Conservation (phyloP, 306 rosid species). For the Hippophae gyantsensis region DNA sequence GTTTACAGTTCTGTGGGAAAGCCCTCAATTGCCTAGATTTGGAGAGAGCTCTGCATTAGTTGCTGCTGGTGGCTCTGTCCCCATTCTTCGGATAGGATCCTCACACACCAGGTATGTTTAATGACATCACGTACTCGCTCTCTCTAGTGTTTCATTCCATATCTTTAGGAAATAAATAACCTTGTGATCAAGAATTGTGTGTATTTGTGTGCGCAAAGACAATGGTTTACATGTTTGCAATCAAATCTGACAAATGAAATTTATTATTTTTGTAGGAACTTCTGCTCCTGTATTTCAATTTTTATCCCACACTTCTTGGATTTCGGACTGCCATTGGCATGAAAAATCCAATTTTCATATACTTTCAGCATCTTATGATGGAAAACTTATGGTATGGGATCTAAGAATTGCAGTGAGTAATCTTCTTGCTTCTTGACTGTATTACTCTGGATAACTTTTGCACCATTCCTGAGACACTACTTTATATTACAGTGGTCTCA, state of each 20-base stretch:
- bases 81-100: slow-evolving; percentile 88
- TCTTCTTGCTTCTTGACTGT: not conserved
- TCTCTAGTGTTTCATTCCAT: not conserved
- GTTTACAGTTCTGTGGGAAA: slow-evolving; percentile 58
- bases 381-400: slow-evolving; percentile 92
- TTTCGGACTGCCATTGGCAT: slow-evolving; percentile 82
- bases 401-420: slow-evolving; percentile 71
- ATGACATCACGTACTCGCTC: not conserved
- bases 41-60: slow-evolving; percentile 76
- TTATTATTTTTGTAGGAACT: slow-evolving; percentile 42
- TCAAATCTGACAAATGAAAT: slow-evolving; percentile 3
- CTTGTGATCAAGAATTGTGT: not conserved
- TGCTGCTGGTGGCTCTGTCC: slow-evolving; percentile 83
- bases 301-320: slow-evolving; percentile 74
- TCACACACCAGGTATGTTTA: slow-evolving; percentile 68
- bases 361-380: slow-evolving; percentile 81
- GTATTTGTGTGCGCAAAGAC: not conserved
- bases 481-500: slow-evolving; percentile 79
- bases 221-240: not conserved
- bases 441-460: not conserved
- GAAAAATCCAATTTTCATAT: slow-evolving; percentile 59
- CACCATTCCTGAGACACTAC: slow-evolving; percentile 1
- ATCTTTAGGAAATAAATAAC: too few species aligned
- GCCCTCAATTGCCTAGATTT: slow-evolving; percentile 77
- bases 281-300: slow-evolving; percentile 79